phyloP scores from a whole-genome alignment of 169 alveolate species.

The Cryptosporidium felis region DNA sequence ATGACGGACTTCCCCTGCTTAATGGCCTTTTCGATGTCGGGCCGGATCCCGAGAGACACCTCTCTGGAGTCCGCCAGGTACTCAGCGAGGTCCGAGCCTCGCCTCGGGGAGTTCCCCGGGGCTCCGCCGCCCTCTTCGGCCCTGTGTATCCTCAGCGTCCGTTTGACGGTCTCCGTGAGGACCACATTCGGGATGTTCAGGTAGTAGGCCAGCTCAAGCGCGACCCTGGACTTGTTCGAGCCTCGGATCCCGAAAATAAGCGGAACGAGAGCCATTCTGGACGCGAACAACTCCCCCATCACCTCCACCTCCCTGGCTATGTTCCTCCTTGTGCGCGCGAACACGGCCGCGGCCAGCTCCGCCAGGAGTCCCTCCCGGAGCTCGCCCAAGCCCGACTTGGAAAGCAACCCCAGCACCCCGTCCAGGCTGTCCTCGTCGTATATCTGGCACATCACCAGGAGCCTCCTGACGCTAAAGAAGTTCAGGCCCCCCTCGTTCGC shows the following conservation, averaged over 20 bases:
- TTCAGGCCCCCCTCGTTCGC: no score
- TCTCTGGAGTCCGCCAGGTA: constrained; percentile 4
- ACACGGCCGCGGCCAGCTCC: neutral
- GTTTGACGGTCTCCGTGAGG: constrained; percentile 10
- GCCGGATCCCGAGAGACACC: neutral
- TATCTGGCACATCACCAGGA: constrained; percentile 19
- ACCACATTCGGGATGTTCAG: constrained; percentile 54
- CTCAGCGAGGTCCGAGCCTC: neutral
- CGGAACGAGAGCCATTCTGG: constrained; percentile 48
- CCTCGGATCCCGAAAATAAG: constrained; percentile 24
- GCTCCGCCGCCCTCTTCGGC: no score
- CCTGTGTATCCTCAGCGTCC: constrained; percentile 7
- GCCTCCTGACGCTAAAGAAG: constrained; percentile 2
- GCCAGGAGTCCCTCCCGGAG: neutral
- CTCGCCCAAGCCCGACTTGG: neutral
- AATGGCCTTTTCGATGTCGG: constrained; percentile 43
- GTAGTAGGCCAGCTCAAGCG: constrained; percentile 9
- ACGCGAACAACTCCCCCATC: constrained; percentile 9
- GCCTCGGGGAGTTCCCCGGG: no score
- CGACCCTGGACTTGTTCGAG: constrained; percentile 17
- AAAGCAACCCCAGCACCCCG: neutral
- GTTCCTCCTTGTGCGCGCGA: neutral
- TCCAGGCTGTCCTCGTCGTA: constrained; percentile 22
- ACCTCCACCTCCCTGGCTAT: neutral
- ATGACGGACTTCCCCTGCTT: constrained; percentile 60